Evolutionary conservation across 1,284 basidiomycete species (phyloP), one percentile per base, ranked within the genome.

Genomic region (Exsudoporus floridanus): DNA sequence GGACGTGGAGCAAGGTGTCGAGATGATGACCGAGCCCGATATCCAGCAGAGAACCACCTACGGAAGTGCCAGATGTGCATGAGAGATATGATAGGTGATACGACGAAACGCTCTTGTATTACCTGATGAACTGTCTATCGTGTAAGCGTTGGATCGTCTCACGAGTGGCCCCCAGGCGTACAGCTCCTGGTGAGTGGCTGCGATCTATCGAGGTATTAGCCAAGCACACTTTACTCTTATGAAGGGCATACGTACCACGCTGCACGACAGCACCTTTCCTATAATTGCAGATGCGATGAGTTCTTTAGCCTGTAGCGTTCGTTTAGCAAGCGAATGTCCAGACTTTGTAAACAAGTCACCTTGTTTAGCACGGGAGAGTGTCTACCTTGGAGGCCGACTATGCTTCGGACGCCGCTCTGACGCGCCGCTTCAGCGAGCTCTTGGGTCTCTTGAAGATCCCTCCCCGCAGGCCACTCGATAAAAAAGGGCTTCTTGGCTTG

Each of bases 401-500:
- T 55, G 16, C 30, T 58, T 28, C 41, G 36, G 6, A 59, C 33
- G 4, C 56, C 57, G 19, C 42, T 50, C 16, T 46, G 47, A 37
- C 53, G 57, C 1, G 57, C 56, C 5, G 48, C 37, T 3, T 59
- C 47, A 5, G 56, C 57, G 9, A 57, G 16, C 25, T 59, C 57
- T 12, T 23, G 35, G 9, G 56, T 59, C 48, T 57, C 57, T 25
- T 50, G 28, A 13, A 50, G 14, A n/a, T 46, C 51, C 21, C 18
- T 56, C 10, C 56, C 56, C 2, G 45, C 53, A 27, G 56, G 56
- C 57, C 56, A 59, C 42, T 59, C 56, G 38, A 56, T 46, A 13
- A 41, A 58, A 35, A 51, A 59, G 8, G 52, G 48, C 13, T 58
- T 58, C 45, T 56, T 58, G 25, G 57, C 57, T 8, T 46, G 53